phyloP scores from a whole-genome alignment of 768 basidiomycete genomes.

The Suillus brevipes region DNA sequence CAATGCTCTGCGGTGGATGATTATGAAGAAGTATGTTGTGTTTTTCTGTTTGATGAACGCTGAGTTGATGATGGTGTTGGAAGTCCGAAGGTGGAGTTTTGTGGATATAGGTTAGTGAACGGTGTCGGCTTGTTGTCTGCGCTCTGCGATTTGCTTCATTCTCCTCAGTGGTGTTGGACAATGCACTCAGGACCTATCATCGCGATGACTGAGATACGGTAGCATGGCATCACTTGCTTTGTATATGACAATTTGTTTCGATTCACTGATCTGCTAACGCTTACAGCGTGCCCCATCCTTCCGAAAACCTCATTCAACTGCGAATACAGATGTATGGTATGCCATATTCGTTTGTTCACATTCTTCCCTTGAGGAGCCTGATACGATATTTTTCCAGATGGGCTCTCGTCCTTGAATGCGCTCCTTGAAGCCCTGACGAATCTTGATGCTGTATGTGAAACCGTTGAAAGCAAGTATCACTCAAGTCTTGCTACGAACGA shows the following conservation, averaged over 20 bases:
- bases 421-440: constrained; percentile 74
- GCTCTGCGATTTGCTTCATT: neutral
- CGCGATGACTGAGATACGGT: neutral
- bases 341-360: constrained; percentile 31
- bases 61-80: constrained; percentile 6
- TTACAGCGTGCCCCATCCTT: constrained; percentile 75
- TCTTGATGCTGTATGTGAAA: constrained; percentile 73
- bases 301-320: constrained; percentile 93
- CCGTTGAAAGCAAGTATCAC: constrained; percentile 69
- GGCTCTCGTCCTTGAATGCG: constrained; percentile 81
- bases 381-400: constrained; percentile 49
- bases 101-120: constrained; percentile 83
- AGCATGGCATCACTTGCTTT: constrained; percentile 1
- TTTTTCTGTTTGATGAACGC: neutral
- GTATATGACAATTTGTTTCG: neutral
- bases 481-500: constrained; percentile 52
- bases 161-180: neutral
- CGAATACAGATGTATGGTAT: constrained; percentile 99
- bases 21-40: constrained; percentile 92
- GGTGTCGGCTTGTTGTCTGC: neutral
- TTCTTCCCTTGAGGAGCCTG: neutral
- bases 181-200: neutral
- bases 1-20: constrained; percentile 93
- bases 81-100: constrained; percentile 97
- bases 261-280: neutral